Evolutionary conservation across 495 filamentous ascomycete genomes (phyloP).

Genomic region (Paragyromitra xinjiangensis): DNA sequence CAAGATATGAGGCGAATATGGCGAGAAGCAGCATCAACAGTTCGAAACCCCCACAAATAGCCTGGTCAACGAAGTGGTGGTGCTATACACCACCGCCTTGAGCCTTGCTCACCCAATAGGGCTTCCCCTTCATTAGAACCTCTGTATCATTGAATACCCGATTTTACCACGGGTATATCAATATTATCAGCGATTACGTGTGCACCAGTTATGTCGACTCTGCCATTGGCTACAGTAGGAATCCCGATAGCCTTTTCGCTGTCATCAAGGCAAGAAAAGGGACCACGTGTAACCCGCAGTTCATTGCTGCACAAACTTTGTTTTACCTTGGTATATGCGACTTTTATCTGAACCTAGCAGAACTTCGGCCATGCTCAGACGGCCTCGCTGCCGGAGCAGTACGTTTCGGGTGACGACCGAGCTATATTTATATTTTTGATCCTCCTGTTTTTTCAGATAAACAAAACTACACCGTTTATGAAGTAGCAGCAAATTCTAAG

Average conservation of each 20-base stretch:
- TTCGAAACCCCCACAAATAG: too few relatives aligned
- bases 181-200: background rate
- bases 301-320: background rate
- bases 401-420: background rate
- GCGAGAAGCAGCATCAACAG: too few relatives aligned
- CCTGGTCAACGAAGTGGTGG: too few relatives aligned
- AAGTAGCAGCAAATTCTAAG: background rate
- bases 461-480: background rate
- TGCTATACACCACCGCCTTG: too few relatives aligned
- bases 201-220: background rate
- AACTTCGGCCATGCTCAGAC: background rate
- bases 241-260: background rate
- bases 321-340: background rate
- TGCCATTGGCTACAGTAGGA: background rate
- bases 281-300: background rate
- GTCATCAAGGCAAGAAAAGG: background rate
- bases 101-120: too few relatives aligned
- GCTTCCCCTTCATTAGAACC: too few relatives aligned
- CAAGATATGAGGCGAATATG: too few relatives aligned
- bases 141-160: too few relatives aligned
- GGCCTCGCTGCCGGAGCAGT: background rate
- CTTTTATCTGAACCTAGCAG: background rate
- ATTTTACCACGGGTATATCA: background rate
- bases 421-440: background rate
- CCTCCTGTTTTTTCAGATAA: background rate